phyloP scores from a whole-genome alignment of 1,284 basidiomycete species.

The Apiotrichum sp. region DNA sequence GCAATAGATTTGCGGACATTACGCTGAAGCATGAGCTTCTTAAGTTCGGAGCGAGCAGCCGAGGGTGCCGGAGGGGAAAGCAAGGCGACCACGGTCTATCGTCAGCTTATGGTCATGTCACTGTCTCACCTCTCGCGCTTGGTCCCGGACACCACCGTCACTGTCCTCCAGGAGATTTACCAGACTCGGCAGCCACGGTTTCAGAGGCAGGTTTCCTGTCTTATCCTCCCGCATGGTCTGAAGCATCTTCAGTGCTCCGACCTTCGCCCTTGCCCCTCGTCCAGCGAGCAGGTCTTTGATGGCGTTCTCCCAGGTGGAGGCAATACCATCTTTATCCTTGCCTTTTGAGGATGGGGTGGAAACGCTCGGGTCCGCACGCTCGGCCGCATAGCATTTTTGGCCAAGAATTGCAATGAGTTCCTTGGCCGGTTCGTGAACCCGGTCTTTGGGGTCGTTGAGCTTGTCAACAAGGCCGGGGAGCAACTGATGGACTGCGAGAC shows the following conservation, averaged over 20 bases:
- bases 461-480: constrained; percentile 37
- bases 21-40: constrained; percentile 80
- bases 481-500: constrained; percentile 28
- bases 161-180: constrained; percentile 84
- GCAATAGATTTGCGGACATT: constrained; percentile 75
- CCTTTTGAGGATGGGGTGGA: constrained; percentile 46
- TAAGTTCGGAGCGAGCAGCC: constrained; percentile 82
- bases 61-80: constrained; percentile 78
- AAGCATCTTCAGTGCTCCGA: constrained; percentile 40
- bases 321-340: constrained; percentile 68
- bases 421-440: constrained; percentile 29
- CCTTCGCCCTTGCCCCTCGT: constrained; percentile 65
- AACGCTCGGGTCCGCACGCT: constrained; percentile 1
- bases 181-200: constrained; percentile 70
- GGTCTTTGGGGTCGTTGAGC: constrained; percentile 44
- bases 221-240: constrained; percentile 64
- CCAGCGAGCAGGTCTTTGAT: constrained; percentile 65
- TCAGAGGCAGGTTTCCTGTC: constrained; percentile 69
- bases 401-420: constrained; percentile 30
- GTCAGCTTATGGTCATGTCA: neutral
- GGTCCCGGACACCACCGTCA: constrained; percentile 81
- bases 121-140: constrained; percentile 54
- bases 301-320: constrained; percentile 68
- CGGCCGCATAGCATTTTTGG: constrained; percentile 24
- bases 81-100: constrained; percentile 67